Evolutionary conservation across 2,329 filamentous ascomycete species (phyloP), one percentile per base, ranked within the genome.

Genomic region (Rhynchosporium agropyri): DNA sequence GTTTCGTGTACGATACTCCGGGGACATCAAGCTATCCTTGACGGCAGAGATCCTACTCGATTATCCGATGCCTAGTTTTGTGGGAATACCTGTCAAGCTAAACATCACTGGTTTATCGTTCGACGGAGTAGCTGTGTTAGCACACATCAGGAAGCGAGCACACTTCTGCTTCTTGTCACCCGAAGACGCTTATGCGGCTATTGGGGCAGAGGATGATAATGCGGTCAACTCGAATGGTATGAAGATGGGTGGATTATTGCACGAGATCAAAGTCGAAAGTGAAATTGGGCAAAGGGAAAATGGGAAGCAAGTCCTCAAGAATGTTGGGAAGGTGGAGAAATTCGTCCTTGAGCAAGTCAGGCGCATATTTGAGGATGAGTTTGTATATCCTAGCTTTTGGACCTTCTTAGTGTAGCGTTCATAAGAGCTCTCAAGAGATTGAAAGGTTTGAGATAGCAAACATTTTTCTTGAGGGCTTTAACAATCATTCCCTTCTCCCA

Each of bases 351-450:
- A 98, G 76, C 94, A 98, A 77, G 95, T 99, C 66, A 87, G 94
- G 74, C 86, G 92, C 73, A 98, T 99, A 71, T 98, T 99, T 73
- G 95, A 99, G 77, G 95, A 98, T 74, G 95, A 99, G 76, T 95
- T 98, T 78, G 93, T 98, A 66, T 98, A 96, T 78, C 95, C 95
- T 50, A 97, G 93, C 77, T 98, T 96, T 77, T 98, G 94, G 93
- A 98, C 94, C 0, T 97, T 98, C 76, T 79, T 99, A 71, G 89
- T 98, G 50, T 97, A 50, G 69, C 38, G 36, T 12, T 26, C 20
- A 12, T 10, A 10, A 12, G 26, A 53, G 50, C 13, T 15, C n/a
- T 53, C 15, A 12, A 12, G 36, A 38, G 33, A 20, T 38, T 31
- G 38, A 26, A 40, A 12, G 13, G 50, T 9, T 12, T 49, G 10